A percentile compares a stretch with the other conserved stretches of the same genome.
Conservation (phyloP, 352 stramenopile species). For the Pythium grandisporangium region DNA sequence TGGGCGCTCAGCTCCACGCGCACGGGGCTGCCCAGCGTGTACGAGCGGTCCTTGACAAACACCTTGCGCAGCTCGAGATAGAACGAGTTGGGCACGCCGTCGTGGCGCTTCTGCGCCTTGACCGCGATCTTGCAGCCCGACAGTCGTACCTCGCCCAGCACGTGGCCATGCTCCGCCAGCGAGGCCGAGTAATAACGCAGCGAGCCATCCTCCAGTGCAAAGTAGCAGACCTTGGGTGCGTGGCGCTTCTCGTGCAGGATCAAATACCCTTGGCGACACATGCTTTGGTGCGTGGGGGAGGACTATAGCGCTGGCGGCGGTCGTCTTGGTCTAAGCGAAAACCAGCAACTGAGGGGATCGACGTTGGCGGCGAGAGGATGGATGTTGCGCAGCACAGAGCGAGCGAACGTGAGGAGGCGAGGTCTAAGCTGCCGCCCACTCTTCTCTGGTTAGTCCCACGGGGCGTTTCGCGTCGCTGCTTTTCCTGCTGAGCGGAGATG, state of each 20-base stretch:
- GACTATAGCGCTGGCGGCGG: too few species aligned
- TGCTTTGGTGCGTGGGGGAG: slow-evolving; percentile 12
- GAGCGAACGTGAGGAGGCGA: too few species aligned
- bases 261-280: slow-evolving; percentile 74
- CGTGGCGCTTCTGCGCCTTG: slow-evolving; percentile 63
- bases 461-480: too few species aligned
- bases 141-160: slow-evolving; percentile 56
- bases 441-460: too few species aligned
- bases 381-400: too few species aligned
- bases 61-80: slow-evolving; percentile 78
- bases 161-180: slow-evolving; percentile 24
- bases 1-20: slow-evolving; percentile 59
- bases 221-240: slow-evolving; percentile 45
- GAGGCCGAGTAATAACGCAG: slow-evolving; percentile 57
- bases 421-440: too few species aligned
- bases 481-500: too few species aligned
- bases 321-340: too few species aligned
- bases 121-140: slow-evolving; percentile 78
- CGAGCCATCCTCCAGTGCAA: slow-evolving; percentile 75
- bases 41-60: slow-evolving; percentile 79
- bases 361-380: too few species aligned
- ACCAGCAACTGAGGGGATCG: too few species aligned
- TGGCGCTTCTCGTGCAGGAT: slow-evolving; percentile 62
- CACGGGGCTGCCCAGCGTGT: slow-evolving; percentile 55
- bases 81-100: slow-evolving; percentile 70